Conservation (phyloP, 225 moss, liverwort and hornwort species). For the Pseudisothecium myosuroides region DNA sequence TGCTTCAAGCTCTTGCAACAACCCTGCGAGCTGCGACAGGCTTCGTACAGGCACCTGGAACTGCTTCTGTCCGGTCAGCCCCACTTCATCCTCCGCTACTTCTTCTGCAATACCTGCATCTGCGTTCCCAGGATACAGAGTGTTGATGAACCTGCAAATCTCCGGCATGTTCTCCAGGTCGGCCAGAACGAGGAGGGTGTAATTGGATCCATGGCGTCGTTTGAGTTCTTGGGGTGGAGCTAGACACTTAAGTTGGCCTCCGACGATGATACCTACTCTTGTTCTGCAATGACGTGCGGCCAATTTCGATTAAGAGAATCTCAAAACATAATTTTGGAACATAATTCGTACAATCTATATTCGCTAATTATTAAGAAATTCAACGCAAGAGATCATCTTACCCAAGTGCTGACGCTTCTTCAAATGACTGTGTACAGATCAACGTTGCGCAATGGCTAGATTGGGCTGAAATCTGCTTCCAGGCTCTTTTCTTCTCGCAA, state of each 20-base stretch:
- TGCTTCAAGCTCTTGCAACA: slow-evolving; percentile 66
- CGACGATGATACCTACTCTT: slow-evolving; percentile 73
- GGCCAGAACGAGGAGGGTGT: slow-evolving; percentile 57
- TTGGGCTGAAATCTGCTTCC: slow-evolving; percentile 64
- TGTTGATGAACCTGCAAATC: slow-evolving; percentile 56
- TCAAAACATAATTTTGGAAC: not conserved
- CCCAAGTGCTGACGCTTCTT: slow-evolving; percentile 87
- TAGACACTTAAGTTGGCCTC: slow-evolving; percentile 71
- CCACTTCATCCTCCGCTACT: slow-evolving; percentile 35
- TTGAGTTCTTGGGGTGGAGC: slow-evolving; percentile 82
- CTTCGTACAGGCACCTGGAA: slow-evolving; percentile 60
- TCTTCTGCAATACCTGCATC: slow-evolving; percentile 7
- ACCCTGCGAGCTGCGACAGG: slow-evolving; percentile 52
- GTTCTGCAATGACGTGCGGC: slow-evolving; percentile 27
- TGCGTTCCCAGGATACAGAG: slow-evolving; percentile 38
- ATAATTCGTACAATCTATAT: not conserved
- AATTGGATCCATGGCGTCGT: slow-evolving; percentile 66
- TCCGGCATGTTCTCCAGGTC: slow-evolving; percentile 47
- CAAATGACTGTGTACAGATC: slow-evolving; percentile 79
- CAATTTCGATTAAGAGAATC: not conserved
- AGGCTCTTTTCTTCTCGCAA: slow-evolving; percentile 57
- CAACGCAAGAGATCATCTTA: slow-evolving; percentile 14
- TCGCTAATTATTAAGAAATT: not conserved
- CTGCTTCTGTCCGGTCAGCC: slow-evolving; percentile 40
- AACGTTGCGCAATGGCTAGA: slow-evolving; percentile 65